Percentiles rank a stretch among this genome's conserved stretches.
Conservation (phyloP, 352 stramenopile species). For the Globisporangium megalacanthum region DNA sequence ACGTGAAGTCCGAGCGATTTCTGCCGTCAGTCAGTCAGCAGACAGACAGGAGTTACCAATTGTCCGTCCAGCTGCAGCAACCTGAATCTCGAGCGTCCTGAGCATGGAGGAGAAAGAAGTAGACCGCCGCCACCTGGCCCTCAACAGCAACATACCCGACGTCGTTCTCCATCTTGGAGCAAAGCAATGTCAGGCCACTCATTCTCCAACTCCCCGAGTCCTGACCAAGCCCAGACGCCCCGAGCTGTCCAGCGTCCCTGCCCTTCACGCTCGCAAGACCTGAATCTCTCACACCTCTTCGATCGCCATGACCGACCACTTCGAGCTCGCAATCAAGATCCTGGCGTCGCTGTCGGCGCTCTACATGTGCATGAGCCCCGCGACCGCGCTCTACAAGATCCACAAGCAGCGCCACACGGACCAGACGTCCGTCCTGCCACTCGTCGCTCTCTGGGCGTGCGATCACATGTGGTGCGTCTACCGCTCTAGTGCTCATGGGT, state of each 20-base stretch:
- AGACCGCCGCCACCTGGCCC: too few relatives aligned
- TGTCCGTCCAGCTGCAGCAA: background rate
- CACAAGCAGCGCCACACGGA: conserved; percentile 42
- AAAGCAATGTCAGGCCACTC: background rate
- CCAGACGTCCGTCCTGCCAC: conserved; percentile 38
- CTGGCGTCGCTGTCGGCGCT: conserved; percentile 57
- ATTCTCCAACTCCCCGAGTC: background rate
- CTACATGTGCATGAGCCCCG: conserved; percentile 71
- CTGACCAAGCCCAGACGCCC: background rate
- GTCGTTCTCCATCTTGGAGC: too few relatives aligned
- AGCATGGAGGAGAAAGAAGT: too few relatives aligned
- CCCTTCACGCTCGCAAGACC: background rate
- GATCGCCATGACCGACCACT: conserved; percentile 14
- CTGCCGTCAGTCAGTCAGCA: background rate
- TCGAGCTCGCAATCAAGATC: conserved; percentile 51
- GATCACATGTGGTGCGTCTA: conserved; percentile 62
- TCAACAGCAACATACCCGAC: too few relatives aligned
- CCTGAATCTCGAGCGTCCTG: background rate
- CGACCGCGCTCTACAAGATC: conserved; percentile 40
- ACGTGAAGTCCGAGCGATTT: background rate
- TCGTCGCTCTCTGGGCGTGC: conserved; percentile 60
- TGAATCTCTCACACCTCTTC: background rate
- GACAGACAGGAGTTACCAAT: background rate
- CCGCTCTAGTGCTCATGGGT: background rate
- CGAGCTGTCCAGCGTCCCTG: background rate